Base-by-base conservation (phyloP, 441 rosid genomes). In the Monsonia emarginata region DNA sequence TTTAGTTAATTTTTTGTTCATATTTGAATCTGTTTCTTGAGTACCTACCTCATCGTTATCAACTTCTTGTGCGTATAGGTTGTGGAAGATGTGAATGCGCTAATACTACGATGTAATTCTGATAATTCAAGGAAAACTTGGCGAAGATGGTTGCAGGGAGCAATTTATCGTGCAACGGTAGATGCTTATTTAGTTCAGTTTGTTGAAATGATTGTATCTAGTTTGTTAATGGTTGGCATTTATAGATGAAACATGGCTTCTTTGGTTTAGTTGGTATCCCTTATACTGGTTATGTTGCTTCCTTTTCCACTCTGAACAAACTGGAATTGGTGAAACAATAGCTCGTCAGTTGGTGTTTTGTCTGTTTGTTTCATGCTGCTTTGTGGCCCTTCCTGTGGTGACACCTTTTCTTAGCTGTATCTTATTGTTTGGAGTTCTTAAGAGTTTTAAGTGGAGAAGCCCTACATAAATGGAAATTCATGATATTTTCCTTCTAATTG, bases 141-240 rank as follows among this genome's bases (percentile, higher is more conserved):
- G 99, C 90, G 87, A 78, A 87, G 79, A 68, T 91, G 90, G 66
- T 81, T 95, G 81, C 98, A 85, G 78, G 91, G 90, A 24, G 97
- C 97, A 71, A 86, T 87, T 69, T 89, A 95, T 74, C 87, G 80
- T 83, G 88, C 95, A 73, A 91, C 98, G 78, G 99, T 95, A 87
- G 61, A 48, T 72, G 40, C 32, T 75, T 52, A 19, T 73, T 61
- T 73, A 44, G 36, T 61, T 72, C 27, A 2, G 30, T 42, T 36
- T 63, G 22, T 31, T 1, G 40, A 64, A 40, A 28, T 57, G 28
- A 19, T 26, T 27, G 65, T 26, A 27, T 69, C 64, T 54, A 18
- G 57, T 26, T 5, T 18, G 13, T 21, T 52, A 21, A 52, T 52
- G 58, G 14, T 21, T 52, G 58, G n/a, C 3, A 21, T 52, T 5